A percentile compares a stretch with the other conserved stretches of the same genome.
These are phyloP conservation scores for Aureobasidium subglaciale DNA, from an alignment of 2,329 filamentous ascomycete genomes.

Conservation along the genomic window DNA sequence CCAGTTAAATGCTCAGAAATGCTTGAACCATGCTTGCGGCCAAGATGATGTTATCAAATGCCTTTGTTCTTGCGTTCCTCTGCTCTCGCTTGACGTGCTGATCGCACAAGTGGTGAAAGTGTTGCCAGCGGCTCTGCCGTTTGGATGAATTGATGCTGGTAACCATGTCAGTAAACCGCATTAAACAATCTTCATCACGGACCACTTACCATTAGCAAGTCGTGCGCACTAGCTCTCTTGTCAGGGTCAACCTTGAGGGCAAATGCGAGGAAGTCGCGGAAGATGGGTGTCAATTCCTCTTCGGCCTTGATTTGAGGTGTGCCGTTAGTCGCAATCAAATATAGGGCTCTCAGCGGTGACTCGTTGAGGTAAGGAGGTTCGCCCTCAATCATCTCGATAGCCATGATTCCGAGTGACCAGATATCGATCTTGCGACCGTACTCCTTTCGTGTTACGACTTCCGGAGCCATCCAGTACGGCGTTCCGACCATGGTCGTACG, in stretches of 20 bases:
- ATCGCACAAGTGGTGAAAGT: slow-evolving; percentile 77
- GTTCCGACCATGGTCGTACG: slow-evolving; percentile 98
- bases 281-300: slow-evolving; percentile 69
- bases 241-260: slow-evolving; percentile 95
- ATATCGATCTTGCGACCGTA: slow-evolving; percentile 98
- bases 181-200: neutral
- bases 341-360: slow-evolving; percentile 84
- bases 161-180: slow-evolving; percentile 19
- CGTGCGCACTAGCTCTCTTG: slow-evolving; percentile 90
- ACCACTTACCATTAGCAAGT: slow-evolving; percentile 76
- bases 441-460: slow-evolving; percentile 94
- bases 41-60: slow-evolving; percentile 17
- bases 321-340: slow-evolving; percentile 93
- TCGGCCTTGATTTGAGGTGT: slow-evolving; percentile 94
- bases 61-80: slow-evolving; percentile 58
- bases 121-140: slow-evolving; percentile 52
- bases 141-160: slow-evolving; percentile 43
- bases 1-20: slow-evolving; percentile 4
- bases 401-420: slow-evolving; percentile 98
- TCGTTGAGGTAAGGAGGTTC: slow-evolving; percentile 96
- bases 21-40: neutral
- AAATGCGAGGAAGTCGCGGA: slow-evolving; percentile 86
- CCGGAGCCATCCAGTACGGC: slow-evolving; percentile 99
- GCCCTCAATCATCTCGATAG: slow-evolving; percentile 99
- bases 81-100: slow-evolving; percentile 75